Percentiles rank a stretch among this genome's conserved stretches.
These are phyloP conservation scores for Thymus mandschuricus DNA, from an alignment of 257 asterid genomes.

Conservation along the genomic window DNA sequence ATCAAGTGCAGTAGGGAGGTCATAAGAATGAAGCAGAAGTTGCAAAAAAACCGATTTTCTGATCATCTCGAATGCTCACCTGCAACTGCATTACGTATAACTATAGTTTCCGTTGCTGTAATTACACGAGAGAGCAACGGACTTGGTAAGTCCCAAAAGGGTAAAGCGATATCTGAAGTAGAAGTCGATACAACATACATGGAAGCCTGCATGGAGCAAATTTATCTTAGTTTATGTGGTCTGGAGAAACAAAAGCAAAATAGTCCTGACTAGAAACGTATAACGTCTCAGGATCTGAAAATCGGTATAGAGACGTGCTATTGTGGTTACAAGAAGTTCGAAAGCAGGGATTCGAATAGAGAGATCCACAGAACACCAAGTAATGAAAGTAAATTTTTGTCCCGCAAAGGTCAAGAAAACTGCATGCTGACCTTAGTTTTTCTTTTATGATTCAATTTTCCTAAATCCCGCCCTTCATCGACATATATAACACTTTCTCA, in stretches of 20 bases:
- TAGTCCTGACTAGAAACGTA: background rate
- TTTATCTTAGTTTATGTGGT: conserved; percentile 21
- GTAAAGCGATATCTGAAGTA: conserved; percentile 33
- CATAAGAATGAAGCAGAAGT: conserved; percentile 48
- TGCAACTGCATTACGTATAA: conserved; percentile 13
- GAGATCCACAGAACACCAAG: background rate
- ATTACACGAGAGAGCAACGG: conserved; percentile 14
- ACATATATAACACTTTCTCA: background rate
- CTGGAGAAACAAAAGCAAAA: background rate
- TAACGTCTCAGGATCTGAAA: background rate
- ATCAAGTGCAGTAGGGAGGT: conserved; percentile 26
- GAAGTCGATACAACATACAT: conserved; percentile 35
- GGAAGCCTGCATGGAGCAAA: conserved; percentile 41
- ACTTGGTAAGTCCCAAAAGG: conserved; percentile 12
- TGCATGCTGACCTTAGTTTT: background rate
- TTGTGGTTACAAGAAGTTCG: background rate
- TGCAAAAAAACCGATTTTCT: conserved; percentile 42
- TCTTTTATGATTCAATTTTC: background rate
- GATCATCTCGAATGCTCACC: conserved; percentile 42
- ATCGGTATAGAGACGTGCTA: background rate
- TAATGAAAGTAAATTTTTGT: background rate
- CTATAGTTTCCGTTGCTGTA: conserved; percentile 19
- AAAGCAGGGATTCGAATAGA: background rate
- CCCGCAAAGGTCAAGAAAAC: background rate
- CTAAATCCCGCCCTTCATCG: background rate